Evolutionary conservation across 2,329 filamentous ascomycete genomes (phyloP), one percentile per base, ranked within the genome.

Genomic region (Drechslerella stenobrocha): DNA sequence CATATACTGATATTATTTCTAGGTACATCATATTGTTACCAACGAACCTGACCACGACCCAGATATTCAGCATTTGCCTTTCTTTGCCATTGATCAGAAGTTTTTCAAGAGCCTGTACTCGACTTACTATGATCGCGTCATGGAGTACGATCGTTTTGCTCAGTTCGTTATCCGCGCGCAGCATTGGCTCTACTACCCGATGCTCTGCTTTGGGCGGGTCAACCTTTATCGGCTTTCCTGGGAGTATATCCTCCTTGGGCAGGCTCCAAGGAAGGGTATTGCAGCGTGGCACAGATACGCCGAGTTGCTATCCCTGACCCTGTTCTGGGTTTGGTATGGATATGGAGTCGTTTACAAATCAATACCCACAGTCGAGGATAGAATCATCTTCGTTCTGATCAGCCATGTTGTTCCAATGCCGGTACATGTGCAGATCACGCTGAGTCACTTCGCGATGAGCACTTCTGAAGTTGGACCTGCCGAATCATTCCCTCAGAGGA

Each of bases 41-140:
- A 97, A 97, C 76, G 87, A 87, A 42, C 89, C 91, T 11, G 93
- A 96, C 76, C 92, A 97, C 75, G 92, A 97, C 75, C 92, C 93
- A 0, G 92, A 97, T 75, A 97, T 96, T 72, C 85, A 92, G 75
- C 87, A 96, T 75, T 83, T 95, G 77, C 91, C 91, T 2, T 87
- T 96, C 75, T 90, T 96, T 75, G 89, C 90, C 65, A 84, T 93
- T 26, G 90, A 88, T 1, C 90, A 95, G 73, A 84, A 89, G 22
- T 87, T 93, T 73, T 82, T 95, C 53, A 80, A 81, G 35, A 87
- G 80, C 61, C 79, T 96, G 47, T 81, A 83, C 30, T 93, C 88
- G 15, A 88, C 88, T 2, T 96, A 90, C 77, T 95, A 96, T 76
- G 86, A 91, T 55, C 85, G 84, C 51, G 77, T 89, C 58, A 90